Base-by-base conservation (phyloP, 2,329 filamentous ascomycete genomes). In the Monosporascus sp. region DNA sequence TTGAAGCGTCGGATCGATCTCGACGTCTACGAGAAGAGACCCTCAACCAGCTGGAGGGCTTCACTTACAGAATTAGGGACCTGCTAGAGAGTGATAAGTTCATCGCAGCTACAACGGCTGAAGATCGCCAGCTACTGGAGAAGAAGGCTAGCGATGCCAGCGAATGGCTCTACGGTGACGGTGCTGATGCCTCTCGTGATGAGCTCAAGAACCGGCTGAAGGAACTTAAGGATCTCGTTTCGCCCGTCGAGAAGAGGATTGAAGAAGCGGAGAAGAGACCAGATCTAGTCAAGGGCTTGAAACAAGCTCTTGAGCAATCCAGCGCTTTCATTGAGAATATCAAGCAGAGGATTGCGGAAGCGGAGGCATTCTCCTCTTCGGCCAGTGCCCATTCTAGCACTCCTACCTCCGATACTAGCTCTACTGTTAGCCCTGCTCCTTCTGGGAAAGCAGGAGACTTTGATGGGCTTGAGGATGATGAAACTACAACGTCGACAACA, bases 121-220 rank as follows among this genome's bases (percentile, higher is more conserved):
- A 81, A 20, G 82, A 91, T 65, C 82, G 90, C 47, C 69, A 78
- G 7, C 72, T 74, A n/a, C 78, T 97, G 14, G 81, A 87, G 62
- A 76, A 84, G 56, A 85, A 86, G 64, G 79, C 90, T 40, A 79
- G 81, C 56, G 81, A 83, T 48, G 81, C 85, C 22, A 88, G 89
- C 62, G 91, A 96, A 11, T 99, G 94, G 93, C 84, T 99, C 55
- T 94, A 96, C 68, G 89, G 83, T 17, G 91, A 92, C 47, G 91
- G 93, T 52, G 79, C 81, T 17, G 85, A 91, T 48, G 92, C 94
- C 5, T 78, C 82, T 37, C 86, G 85, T 54, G 84, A 89, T 3
- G 84, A 87, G 48, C 81, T 99, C 63, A 89, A 87, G 69, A 79
- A 82, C 52, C 90, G 87, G 68, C 81, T 95, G 49, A 87, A 89